phyloP scores from a whole-genome alignment of 2,329 filamentous ascomycete species.

The Neofusicoccum laricinum region DNA sequence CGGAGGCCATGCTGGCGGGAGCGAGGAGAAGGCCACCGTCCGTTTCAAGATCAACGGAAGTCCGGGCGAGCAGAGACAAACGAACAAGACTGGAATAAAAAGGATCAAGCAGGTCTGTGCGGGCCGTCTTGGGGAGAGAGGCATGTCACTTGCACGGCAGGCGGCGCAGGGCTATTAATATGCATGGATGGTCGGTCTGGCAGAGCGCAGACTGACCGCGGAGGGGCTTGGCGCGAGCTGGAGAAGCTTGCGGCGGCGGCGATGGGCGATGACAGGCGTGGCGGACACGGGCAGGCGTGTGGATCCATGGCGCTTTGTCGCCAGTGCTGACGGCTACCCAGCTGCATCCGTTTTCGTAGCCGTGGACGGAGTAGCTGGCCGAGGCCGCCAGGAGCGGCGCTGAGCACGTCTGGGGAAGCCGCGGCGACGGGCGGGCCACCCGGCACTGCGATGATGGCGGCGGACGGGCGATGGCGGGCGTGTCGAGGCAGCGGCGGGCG shows the following conservation, averaged over 20 bases:
- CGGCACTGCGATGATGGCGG: no score
- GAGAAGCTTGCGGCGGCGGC: neutral
- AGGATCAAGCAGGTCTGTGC: neutral
- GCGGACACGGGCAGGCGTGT: neutral
- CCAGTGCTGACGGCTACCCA: neutral
- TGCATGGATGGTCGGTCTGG: neutral
- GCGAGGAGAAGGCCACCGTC: neutral
- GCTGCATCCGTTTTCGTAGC: neutral
- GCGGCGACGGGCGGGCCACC: no score
- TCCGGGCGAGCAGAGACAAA: neutral
- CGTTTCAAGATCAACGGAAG: neutral
- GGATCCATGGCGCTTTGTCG: slow-evolving; percentile 1
- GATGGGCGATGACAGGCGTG: neutral
- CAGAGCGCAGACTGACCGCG: neutral
- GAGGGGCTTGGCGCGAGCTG: neutral
- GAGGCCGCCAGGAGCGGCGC: no score
- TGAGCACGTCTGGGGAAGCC: no score
- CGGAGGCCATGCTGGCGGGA: neutral
- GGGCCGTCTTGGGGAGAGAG: neutral
- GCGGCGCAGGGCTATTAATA: neutral
- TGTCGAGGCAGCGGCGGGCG: no score
- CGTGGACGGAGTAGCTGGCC: no score
- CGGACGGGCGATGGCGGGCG: no score
- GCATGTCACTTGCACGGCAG: neutral
- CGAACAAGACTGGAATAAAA: neutral